Percentiles rank a stretch among this genome's conserved stretches.
These are phyloP conservation scores for Ramaria sp. DNA, from an alignment of 768 basidiomycete genomes.

Conservation along the genomic window DNA sequence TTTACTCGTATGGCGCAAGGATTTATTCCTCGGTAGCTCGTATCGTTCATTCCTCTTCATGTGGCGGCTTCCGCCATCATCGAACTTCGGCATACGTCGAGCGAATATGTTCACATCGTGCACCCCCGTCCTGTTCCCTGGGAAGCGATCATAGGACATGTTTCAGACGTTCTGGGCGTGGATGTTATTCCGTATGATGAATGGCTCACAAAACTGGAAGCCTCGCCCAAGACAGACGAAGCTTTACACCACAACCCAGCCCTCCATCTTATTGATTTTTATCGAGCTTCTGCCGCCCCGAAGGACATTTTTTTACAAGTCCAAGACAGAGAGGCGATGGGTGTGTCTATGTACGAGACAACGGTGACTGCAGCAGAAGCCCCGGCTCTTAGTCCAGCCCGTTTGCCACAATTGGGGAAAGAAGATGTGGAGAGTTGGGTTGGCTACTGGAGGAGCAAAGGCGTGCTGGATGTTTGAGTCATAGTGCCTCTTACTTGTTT, in stretches of 20 bases:
- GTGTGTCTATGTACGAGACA: slow-evolving; percentile 5
- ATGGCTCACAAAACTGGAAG: no score
- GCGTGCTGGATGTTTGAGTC: slow-evolving; percentile 1
- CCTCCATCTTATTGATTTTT: no score
- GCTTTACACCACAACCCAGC: no score
- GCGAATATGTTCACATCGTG: no score
- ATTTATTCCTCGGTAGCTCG: not conserved
- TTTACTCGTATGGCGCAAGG: not conserved
- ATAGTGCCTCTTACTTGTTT: no score
- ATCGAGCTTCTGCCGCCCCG: slow-evolving; percentile 17
- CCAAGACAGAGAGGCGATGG: slow-evolving; percentile 1
- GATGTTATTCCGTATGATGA: slow-evolving; percentile 14
- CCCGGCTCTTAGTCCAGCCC: not conserved
- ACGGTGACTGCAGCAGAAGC: slow-evolving; percentile 8
- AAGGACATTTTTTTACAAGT: not conserved
- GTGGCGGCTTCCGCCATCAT: no score
- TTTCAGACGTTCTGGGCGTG: no score
- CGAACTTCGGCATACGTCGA: no score
- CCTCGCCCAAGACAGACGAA: no score
- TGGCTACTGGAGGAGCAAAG: slow-evolving; percentile 4
- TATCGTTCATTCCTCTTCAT: no score
- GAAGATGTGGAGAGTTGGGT: slow-evolving; percentile 5
- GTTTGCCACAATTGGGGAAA: slow-evolving; percentile 1
- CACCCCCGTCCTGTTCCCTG: no score
- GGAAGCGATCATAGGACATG: no score